phyloP scores from a whole-genome alignment of 106 monocot species.

The Dendrobium officinale region DNA sequence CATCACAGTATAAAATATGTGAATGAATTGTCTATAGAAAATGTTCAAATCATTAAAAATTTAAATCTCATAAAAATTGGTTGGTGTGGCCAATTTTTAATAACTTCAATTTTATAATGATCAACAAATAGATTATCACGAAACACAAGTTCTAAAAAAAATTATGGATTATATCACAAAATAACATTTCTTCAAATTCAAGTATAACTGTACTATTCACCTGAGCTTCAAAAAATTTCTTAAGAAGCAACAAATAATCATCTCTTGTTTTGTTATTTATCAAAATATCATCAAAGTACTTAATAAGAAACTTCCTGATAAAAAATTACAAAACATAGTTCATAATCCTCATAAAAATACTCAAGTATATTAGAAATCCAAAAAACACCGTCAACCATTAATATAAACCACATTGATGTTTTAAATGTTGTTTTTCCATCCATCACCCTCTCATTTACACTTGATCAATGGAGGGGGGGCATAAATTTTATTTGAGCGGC shows the following conservation, averaged over 20 bases:
- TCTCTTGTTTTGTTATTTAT: background rate
- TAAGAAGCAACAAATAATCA: background rate
- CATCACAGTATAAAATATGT: background rate
- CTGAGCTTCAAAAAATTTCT: background rate
- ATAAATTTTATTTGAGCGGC: background rate
- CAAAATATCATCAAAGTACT: background rate
- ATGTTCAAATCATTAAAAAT: background rate
- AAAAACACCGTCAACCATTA: background rate
- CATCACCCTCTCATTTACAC: background rate
- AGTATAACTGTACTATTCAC: no score
- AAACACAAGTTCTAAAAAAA: background rate
- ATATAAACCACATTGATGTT: no score
- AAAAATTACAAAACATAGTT: background rate
- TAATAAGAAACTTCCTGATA: background rate
- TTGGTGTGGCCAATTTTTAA: background rate
- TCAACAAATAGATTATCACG: background rate
- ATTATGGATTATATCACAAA: no score
- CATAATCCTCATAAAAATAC: background rate
- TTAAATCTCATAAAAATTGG: background rate
- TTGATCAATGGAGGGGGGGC: no score
- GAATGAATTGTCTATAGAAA: background rate
- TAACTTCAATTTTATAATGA: background rate
- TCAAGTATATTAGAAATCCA: background rate
- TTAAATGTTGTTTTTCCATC: background rate
- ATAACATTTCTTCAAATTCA: no score